Evolutionary conservation across 371 early-diverging fungal species (phyloP).

Genomic region (Rhizopus stolonifer): DNA sequence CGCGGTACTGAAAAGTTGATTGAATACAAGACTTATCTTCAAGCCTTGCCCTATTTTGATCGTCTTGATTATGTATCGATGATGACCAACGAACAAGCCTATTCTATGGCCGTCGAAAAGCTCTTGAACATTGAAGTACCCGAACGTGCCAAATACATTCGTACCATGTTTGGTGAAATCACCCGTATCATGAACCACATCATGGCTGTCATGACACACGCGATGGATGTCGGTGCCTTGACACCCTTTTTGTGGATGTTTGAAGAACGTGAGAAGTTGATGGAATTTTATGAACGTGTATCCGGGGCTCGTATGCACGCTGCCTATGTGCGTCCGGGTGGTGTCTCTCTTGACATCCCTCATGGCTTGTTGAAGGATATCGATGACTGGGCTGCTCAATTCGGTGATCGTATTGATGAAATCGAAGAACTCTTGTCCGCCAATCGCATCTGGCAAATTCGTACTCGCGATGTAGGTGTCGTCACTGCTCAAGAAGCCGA

Average conservation of each 20-base stretch:
- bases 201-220: slow-evolving; percentile 96
- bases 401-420: slow-evolving; percentile 89
- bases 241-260: slow-evolving; percentile 98
- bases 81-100: slow-evolving; percentile 96
- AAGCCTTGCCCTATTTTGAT: slow-evolving; percentile 98
- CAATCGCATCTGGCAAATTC: slow-evolving; percentile 94
- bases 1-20: slow-evolving; percentile 98
- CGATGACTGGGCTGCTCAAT: slow-evolving; percentile 89
- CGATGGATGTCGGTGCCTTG: slow-evolving; percentile 96
- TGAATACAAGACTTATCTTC: slow-evolving; percentile 96
- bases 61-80: slow-evolving; percentile 98
- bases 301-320: slow-evolving; percentile 98
- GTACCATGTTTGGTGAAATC: slow-evolving; percentile 96
- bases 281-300: slow-evolving; percentile 98
- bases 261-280: slow-evolving; percentile 97
- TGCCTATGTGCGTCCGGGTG: slow-evolving; percentile 96
- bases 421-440: slow-evolving; percentile 90
- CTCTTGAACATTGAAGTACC: slow-evolving; percentile 96
- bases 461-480: slow-evolving; percentile 86
- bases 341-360: slow-evolving; percentile 93
- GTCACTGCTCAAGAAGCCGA: slow-evolving; percentile 89
- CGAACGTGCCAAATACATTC: slow-evolving; percentile 92
- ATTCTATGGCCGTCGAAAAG: slow-evolving; percentile 96
- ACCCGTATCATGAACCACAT: slow-evolving; percentile 97
- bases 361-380: slow-evolving; percentile 94